Evolutionary conservation across 1,284 basidiomycete species (phyloP).

Genomic region (Trametes pubescens): DNA sequence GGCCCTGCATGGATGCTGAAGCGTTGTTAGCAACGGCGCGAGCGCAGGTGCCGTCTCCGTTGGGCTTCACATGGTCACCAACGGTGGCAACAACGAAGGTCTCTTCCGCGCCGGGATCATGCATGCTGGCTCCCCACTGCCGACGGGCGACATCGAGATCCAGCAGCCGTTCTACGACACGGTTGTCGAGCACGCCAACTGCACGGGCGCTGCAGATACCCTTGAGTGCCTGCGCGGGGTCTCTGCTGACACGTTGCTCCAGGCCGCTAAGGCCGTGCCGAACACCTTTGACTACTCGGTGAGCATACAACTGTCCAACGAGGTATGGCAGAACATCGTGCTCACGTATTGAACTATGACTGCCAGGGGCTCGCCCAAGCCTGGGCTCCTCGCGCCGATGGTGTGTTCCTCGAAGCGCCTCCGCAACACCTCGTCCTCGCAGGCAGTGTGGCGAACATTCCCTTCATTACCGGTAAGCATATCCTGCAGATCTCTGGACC

Average conservation of each 20-base stretch:
- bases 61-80: conserved; percentile 39
- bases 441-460: conserved; percentile 35
- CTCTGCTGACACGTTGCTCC: conserved; percentile 45
- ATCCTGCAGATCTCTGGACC: neutral
- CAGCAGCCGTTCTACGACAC: conserved; percentile 49
- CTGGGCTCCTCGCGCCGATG: conserved; percentile 48
- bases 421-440: conserved; percentile 32
- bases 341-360: neutral
- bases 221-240: conserved; percentile 58
- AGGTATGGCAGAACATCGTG: neutral
- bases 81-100: conserved; percentile 38
- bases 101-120: conserved; percentile 42
- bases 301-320: neutral
- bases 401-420: conserved; percentile 41
- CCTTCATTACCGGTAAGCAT: conserved; percentile 38
- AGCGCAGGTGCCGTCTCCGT: conserved; percentile 48
- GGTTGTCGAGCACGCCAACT: conserved; percentile 55
- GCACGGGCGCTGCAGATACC: conserved; percentile 50
- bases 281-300: neutral
- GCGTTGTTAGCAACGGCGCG: conserved; percentile 15
- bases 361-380: neutral
- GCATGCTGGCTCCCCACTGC: conserved; percentile 43
- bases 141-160: conserved; percentile 36
- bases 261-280: neutral
- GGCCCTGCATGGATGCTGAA: too few relatives aligned